Percentiles rank a stretch among this genome's conserved stretches.
These are phyloP conservation scores for Mycena chlorophos DNA, from an alignment of 768 basidiomycete genomes.

Conservation along the genomic window DNA sequence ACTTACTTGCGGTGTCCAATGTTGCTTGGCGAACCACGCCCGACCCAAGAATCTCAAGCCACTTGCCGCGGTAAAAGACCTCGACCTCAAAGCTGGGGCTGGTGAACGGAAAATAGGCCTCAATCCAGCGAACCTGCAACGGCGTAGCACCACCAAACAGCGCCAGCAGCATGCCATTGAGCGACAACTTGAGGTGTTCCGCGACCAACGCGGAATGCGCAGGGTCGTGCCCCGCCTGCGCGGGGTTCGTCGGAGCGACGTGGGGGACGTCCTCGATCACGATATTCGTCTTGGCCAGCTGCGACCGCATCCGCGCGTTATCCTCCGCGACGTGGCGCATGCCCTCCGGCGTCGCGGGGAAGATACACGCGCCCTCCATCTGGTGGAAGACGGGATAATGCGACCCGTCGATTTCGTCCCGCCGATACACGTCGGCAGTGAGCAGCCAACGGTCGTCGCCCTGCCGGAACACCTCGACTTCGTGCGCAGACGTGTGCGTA, in stretches of 20 bases:
- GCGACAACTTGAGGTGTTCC: slow-evolving; percentile 83
- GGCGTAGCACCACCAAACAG: slow-evolving; percentile 83
- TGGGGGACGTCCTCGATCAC: slow-evolving; percentile 84
- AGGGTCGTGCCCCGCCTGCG: slow-evolving; percentile 77
- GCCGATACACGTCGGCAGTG: slow-evolving; percentile 94
- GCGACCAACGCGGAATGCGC: slow-evolving; percentile 69
- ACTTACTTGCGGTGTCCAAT: slow-evolving; percentile 81
- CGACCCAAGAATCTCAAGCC: slow-evolving; percentile 94
- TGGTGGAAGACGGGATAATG: slow-evolving; percentile 99
- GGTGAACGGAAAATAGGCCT: slow-evolving; percentile 97
- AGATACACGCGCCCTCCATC: slow-evolving; percentile 91
- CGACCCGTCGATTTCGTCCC: slow-evolving; percentile 95
- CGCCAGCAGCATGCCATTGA: slow-evolving; percentile 82
- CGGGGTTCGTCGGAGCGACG: slow-evolving; percentile 73
- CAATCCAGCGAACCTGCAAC: slow-evolving; percentile 92
- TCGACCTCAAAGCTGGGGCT: slow-evolving; percentile 98
- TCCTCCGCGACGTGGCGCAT: slow-evolving; percentile 69
- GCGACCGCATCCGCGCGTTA: slow-evolving; percentile 59
- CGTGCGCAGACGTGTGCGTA: slow-evolving; percentile 98
- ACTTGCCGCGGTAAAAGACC: slow-evolving; percentile 92
- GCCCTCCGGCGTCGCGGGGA: slow-evolving; percentile 56
- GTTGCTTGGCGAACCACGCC: slow-evolving; percentile 92
- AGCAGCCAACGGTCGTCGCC: slow-evolving; percentile 85
- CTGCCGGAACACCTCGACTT: slow-evolving; percentile 83
- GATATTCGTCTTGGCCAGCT: slow-evolving; percentile 73